Conservation (phyloP, 2,329 filamentous ascomycete species). For the Pseudocercospora fuligena region DNA sequence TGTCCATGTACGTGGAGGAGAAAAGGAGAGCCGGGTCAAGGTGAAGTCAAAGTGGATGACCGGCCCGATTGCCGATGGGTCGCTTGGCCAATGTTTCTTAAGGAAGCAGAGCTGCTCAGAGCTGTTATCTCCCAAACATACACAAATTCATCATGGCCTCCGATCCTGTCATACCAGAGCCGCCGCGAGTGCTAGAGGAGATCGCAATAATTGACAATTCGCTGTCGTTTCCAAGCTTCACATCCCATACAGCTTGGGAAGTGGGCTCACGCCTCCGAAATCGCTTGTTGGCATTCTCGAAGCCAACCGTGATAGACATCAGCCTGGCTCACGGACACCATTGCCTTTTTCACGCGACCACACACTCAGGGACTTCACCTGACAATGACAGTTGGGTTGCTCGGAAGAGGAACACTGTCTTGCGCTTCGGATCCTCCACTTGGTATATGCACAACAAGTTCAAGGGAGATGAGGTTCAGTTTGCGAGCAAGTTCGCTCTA, state of each 20-base stretch:
- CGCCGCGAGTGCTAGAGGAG: slow-evolving; percentile 43
- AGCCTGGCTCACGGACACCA: slow-evolving; percentile 58
- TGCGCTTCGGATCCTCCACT: slow-evolving; percentile 71
- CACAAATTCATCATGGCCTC: slow-evolving; percentile 25
- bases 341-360: slow-evolving; percentile 70
- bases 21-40: background rate
- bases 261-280: slow-evolving; percentile 68
- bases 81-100: background rate
- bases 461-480: slow-evolving; percentile 65
- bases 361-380: slow-evolving; percentile 68
- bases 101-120: background rate
- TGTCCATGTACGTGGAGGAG: background rate
- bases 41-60: background rate
- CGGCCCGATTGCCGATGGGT: background rate
- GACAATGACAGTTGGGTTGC: slow-evolving; percentile 64
- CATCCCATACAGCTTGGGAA: slow-evolving; percentile 66
- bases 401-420: slow-evolving; percentile 72
- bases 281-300: slow-evolving; percentile 61
- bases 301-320: slow-evolving; percentile 68
- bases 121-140: background rate
- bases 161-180: slow-evolving; percentile 34
- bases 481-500: slow-evolving; percentile 69
- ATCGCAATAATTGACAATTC: slow-evolving; percentile 49
- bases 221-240: slow-evolving; percentile 62
- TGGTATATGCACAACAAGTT: slow-evolving; percentile 76